Evolutionary conservation across 1,139 yeast genomes (phyloP), one percentile per base, ranked within the genome.

Genomic region (Hansenula sp.): DNA sequence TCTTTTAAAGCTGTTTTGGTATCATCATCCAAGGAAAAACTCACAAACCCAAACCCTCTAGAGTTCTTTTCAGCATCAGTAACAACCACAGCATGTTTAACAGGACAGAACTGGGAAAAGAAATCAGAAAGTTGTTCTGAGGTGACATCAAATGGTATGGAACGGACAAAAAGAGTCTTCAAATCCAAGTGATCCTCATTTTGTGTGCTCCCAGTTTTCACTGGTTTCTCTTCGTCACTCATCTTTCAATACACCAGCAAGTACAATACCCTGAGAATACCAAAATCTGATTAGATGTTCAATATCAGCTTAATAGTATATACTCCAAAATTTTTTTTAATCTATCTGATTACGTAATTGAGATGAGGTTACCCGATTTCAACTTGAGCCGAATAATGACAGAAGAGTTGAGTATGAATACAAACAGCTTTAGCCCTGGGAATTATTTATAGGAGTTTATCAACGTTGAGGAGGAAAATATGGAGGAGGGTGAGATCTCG

Each of bases 1-100:
- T 80, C 77, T 12, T 71, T 77, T 47, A 89, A 68, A 0, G 97
- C 97, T 31, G 75, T 69, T 35, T 76, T 62, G 0, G 97, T 86
- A 60, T 94, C 98, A 38, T 87, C 96, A 47, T 87, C 90, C 44
- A 77, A 68, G 3, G 87, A 79, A 61, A 94, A 92, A 36, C 95
- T 83, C 16, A 89, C 98, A 62, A 94, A 94, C 8, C 98, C 99
- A 63, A 89, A 94, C 2, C 98, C 97, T 62, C 94, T 76, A 6
- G 96, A 86, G 30, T 66, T 61, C 28, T 84, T 77, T 36, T 83
- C 79, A 13, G 73, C 69, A 59, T 92, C 96, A 36, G 73, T 84
- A 20, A 94, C 98, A 38, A 92, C 77, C 38, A 89, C 94, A 4
- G 97, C 96, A 64, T 92, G 98, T 64, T 84, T 89, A 13, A 92